phyloP scores from a whole-genome alignment of 1,139 yeast genomes.

The Suhomyces anneliseae region DNA sequence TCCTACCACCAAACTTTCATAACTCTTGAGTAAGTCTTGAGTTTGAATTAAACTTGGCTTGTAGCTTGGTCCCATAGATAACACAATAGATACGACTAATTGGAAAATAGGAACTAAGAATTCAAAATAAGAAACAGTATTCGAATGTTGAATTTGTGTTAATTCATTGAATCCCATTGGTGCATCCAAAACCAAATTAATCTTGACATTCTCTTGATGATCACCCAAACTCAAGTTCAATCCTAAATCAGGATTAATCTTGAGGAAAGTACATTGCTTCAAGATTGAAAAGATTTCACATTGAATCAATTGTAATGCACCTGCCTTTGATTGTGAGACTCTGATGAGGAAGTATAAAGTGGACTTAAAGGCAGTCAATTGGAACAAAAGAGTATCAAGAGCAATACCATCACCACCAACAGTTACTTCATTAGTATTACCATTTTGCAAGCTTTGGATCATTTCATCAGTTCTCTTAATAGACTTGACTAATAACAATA shows the following conservation, averaged over 20 bases:
- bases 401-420: conserved; percentile 31
- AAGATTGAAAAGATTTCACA: conserved; percentile 69
- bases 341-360: conserved; percentile 68
- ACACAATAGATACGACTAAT: conserved; percentile 61
- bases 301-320: conserved; percentile 76
- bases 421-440: background rate
- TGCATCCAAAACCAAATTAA: conserved; percentile 52
- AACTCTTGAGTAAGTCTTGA: conserved; percentile 50
- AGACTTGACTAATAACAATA: conserved; percentile 64
- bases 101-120: conserved; percentile 78
- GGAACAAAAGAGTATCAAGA: conserved; percentile 60
- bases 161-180: conserved; percentile 40
- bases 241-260: conserved; percentile 81
- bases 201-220: conserved; percentile 23
- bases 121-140: conserved; percentile 59
- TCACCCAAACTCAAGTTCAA: conserved; percentile 42
- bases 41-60: conserved; percentile 60
- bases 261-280: conserved; percentile 55
- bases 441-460: conserved; percentile 35
- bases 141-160: conserved; percentile 15
- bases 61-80: conserved; percentile 81
- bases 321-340: conserved; percentile 71
- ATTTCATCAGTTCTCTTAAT: conserved; percentile 69
- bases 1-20: conserved; percentile 60
- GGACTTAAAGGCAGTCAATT: conserved; percentile 73